phyloP scores from a whole-genome alignment of 2,329 filamentous ascomycete species.

The Colletotrichum sp. region DNA sequence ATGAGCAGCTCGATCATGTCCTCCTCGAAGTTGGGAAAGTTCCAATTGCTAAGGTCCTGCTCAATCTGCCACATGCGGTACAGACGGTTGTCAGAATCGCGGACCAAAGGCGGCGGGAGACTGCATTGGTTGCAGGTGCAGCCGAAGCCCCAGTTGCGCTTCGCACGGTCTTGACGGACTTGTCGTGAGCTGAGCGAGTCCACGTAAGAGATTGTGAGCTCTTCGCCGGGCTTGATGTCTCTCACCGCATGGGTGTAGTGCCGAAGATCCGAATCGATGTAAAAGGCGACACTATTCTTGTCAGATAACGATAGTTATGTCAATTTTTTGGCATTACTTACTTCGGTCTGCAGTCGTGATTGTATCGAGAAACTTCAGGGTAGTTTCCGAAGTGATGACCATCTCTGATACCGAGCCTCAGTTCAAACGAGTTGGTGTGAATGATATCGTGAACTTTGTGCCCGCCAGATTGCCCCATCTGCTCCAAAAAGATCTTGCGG shows the following conservation, averaged over 20 bases:
- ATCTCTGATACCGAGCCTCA: slow-evolving; percentile 17
- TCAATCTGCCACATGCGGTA: slow-evolving; percentile 24
- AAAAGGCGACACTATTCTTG: slow-evolving; percentile 18
- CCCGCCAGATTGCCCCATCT: slow-evolving; percentile 27
- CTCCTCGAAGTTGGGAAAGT: slow-evolving; percentile 17
- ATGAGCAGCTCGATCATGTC: slow-evolving; percentile 23
- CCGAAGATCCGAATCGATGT: slow-evolving; percentile 33
- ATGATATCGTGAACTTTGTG: slow-evolving; percentile 31
- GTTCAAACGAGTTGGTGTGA: slow-evolving; percentile 39
- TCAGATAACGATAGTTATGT: no score
- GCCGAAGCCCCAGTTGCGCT: slow-evolving; percentile 30
- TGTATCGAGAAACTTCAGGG: slow-evolving; percentile 29
- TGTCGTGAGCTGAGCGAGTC: slow-evolving; percentile 11
- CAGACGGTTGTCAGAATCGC: slow-evolving; percentile 25
- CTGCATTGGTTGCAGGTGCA: slow-evolving; percentile 29
- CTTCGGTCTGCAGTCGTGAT: slow-evolving; percentile 42
- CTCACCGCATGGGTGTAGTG: slow-evolving; percentile 40
- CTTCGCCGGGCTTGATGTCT: slow-evolving; percentile 37
- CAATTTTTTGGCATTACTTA: not conserved
- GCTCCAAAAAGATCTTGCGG: slow-evolving; percentile 24
- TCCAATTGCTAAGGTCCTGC: slow-evolving; percentile 17
- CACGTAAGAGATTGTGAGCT: slow-evolving; percentile 38
- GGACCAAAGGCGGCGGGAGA: slow-evolving; percentile 20
- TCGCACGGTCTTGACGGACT: slow-evolving; percentile 27
- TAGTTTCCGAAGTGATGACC: slow-evolving; percentile 28